Percentiles rank a stretch among this genome's conserved stretches.
Evolutionary conservation across 306 rosid genomes (phyloP).

Genomic region (Sphenostylis stenocarpa): DNA sequence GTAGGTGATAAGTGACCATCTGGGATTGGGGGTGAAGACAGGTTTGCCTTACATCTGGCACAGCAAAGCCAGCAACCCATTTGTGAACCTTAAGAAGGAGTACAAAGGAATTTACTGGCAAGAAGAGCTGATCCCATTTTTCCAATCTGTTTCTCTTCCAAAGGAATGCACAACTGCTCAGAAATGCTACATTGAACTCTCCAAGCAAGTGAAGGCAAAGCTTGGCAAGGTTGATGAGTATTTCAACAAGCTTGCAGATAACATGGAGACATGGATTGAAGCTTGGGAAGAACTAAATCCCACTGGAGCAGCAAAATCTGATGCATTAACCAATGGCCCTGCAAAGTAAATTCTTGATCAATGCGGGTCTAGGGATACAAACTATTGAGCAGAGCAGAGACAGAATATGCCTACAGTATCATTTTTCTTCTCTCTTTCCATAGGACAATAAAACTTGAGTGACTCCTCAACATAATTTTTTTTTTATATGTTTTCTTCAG

Average conservation of each 20-base stretch:
- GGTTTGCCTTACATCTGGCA: slow-evolving; percentile 91
- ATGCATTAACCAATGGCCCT: slow-evolving; percentile 30
- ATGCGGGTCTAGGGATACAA: slow-evolving; percentile 29
- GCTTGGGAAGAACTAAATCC: slow-evolving; percentile 82
- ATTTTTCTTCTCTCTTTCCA: slow-evolving; percentile 3
- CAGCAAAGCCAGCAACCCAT: slow-evolving; percentile 89
- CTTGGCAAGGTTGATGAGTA: slow-evolving; percentile 77
- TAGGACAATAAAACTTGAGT: slow-evolving; percentile 37
- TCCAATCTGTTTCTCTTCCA: slow-evolving; percentile 63
- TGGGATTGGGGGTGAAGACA: slow-evolving; percentile 83
- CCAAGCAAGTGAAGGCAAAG: slow-evolving; percentile 74
- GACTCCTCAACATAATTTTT: not conserved
- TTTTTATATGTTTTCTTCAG: slow-evolving; percentile 15
- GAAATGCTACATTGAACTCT: slow-evolving; percentile 76
- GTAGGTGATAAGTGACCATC: slow-evolving; percentile 79
- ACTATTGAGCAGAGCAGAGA: slow-evolving; percentile 37
- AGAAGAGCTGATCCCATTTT: slow-evolving; percentile 80
- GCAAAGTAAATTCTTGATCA: slow-evolving; percentile 40
- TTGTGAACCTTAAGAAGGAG: slow-evolving; percentile 82
- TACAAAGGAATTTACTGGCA: slow-evolving; percentile 92
- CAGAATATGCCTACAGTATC: slow-evolving; percentile 28
- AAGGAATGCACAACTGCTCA: slow-evolving; percentile 73
- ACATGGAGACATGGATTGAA: slow-evolving; percentile 86
- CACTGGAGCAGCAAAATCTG: slow-evolving; percentile 46
- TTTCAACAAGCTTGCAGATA: slow-evolving; percentile 71